Percentiles rank a stretch among this genome's conserved stretches.
phyloP scores from a whole-genome alignment of 345 rosid species.

The Mercurialis annua region DNA sequence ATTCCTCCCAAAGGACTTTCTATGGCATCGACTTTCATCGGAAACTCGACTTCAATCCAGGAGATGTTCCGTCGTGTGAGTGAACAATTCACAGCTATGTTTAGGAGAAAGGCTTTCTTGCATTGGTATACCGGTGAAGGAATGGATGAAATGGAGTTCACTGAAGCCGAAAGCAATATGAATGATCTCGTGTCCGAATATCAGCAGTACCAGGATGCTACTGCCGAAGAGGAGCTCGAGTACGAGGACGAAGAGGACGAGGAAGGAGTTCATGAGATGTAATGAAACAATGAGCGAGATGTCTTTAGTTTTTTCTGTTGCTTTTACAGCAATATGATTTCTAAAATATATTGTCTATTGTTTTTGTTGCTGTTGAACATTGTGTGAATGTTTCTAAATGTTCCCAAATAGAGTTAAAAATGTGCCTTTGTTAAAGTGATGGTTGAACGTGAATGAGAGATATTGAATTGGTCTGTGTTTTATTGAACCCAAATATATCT shows the following conservation, averaged over 20 bases:
- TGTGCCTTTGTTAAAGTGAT: too few relatives aligned
- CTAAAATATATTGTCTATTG: neutral
- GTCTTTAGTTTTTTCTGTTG: neutral
- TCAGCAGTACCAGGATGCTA: constrained; percentile 28
- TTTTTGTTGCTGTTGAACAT: neutral
- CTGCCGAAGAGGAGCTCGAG: constrained; percentile 19
- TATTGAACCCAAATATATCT: too few relatives aligned
- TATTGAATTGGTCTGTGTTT: too few relatives aligned
- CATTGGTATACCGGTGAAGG: constrained; percentile 27
- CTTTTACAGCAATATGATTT: neutral
- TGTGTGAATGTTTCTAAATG: neutral
- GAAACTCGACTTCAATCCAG: constrained; percentile 27
- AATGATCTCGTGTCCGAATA: constrained; percentile 26
- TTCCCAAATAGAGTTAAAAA: neutral
- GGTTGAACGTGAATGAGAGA: too few relatives aligned
- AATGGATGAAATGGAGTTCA: constrained; percentile 28
- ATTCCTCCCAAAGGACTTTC: constrained; percentile 22
- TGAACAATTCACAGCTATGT: constrained; percentile 27
- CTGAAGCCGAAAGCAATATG: constrained; percentile 24
- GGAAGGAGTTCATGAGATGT: constrained; percentile 8
- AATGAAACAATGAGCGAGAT: neutral
- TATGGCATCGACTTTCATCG: constrained; percentile 21
- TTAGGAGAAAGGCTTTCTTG: constrained; percentile 28
- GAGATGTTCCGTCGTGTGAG: constrained; percentile 28
- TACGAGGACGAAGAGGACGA: constrained; percentile 22